phyloP scores from a whole-genome alignment of 1,284 basidiomycete species.

The Porogramme epimiltina region DNA sequence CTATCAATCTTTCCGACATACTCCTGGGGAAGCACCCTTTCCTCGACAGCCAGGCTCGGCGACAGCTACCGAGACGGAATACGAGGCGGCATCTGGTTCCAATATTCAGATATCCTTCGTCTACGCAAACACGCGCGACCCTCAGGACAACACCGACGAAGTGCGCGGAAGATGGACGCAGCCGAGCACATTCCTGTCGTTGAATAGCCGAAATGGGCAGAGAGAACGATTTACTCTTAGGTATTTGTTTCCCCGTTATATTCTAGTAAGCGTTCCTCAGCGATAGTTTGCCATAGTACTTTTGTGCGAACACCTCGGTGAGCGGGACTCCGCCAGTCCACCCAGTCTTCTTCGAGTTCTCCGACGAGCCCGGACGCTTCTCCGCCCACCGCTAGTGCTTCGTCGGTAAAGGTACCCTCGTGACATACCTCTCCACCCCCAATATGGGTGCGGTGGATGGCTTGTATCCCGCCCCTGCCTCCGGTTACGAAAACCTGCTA shows the following conservation, averaged over 20 bases:
- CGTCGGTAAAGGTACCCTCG: conserved; percentile 67
- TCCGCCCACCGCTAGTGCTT: conserved; percentile 70
- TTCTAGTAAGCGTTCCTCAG: conserved; percentile 1
- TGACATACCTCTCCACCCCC: conserved; percentile 72
- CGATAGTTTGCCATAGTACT: conserved; percentile 47
- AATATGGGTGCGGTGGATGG: conserved; percentile 56
- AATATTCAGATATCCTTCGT: conserved; percentile 77
- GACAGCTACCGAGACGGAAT: conserved; percentile 68
- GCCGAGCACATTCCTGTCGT: conserved; percentile 74
- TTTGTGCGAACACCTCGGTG: conserved; percentile 71
- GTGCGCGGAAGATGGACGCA: conserved; percentile 84
- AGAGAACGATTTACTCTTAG: conserved; percentile 75
- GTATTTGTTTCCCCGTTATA: conserved; percentile 45
- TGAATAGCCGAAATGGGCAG: conserved; percentile 67
- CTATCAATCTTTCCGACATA: conserved; percentile 56
- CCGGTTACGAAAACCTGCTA: too few relatives aligned
- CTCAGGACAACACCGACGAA: conserved; percentile 67
- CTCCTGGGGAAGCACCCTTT: conserved; percentile 63
- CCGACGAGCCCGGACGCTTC: conserved; percentile 66
- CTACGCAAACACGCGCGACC: conserved; percentile 58
- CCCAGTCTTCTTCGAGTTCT: conserved; percentile 79
- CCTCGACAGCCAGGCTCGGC: conserved; percentile 51
- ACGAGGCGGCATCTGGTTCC: conserved; percentile 78
- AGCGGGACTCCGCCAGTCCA: conserved; percentile 69
- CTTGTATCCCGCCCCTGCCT: conserved; percentile 23